These are phyloP conservation scores for Thraustochytrium sp. DNA, from an alignment of 352 stramenopile species.

Conservation along the genomic window DNA sequence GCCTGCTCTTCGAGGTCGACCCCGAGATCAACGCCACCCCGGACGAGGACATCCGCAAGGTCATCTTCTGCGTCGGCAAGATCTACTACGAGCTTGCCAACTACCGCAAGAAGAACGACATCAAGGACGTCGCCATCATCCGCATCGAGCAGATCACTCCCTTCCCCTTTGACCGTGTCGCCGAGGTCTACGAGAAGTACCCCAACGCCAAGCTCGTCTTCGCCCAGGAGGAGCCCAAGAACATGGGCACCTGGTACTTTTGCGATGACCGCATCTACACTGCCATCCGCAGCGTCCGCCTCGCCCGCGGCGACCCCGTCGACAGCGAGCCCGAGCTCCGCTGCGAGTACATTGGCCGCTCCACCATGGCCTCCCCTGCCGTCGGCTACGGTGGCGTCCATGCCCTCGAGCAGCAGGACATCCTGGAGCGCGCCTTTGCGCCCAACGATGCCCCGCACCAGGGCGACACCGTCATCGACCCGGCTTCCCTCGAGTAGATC, in stretches of 20 bases:
- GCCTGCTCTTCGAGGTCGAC: conserved; percentile 74
- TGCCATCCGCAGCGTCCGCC: conserved; percentile 75
- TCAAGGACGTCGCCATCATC: conserved; percentile 74
- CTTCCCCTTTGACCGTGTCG: conserved; percentile 93
- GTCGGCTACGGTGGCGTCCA: conserved; percentile 91
- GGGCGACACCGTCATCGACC: neutral
- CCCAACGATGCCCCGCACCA: neutral
- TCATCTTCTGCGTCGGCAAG: conserved; percentile 92
- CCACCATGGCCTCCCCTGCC: conserved; percentile 82
- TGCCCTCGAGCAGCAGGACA: conserved; percentile 81
- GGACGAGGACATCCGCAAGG: conserved; percentile 59
- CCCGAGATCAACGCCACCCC: conserved; percentile 60
- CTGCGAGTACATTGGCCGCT: conserved; percentile 83
- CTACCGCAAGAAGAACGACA: conserved; percentile 54
- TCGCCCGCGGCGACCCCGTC: neutral
- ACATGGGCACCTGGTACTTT: conserved; percentile 94
- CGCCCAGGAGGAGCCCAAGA: conserved; percentile 96
- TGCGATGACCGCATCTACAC: conserved; percentile 87
- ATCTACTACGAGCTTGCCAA: conserved; percentile 94
- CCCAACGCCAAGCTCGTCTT: conserved; percentile 91
- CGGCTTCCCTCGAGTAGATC: neutral
- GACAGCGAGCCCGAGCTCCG: conserved; percentile 65
- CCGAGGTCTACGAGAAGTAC: conserved; percentile 77
- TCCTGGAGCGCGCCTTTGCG: conserved; percentile 76
- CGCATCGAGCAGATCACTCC: conserved; percentile 94